phyloP scores from a whole-genome alignment of 1,284 basidiomycete species.

The Apiotrichum laibachii region DNA sequence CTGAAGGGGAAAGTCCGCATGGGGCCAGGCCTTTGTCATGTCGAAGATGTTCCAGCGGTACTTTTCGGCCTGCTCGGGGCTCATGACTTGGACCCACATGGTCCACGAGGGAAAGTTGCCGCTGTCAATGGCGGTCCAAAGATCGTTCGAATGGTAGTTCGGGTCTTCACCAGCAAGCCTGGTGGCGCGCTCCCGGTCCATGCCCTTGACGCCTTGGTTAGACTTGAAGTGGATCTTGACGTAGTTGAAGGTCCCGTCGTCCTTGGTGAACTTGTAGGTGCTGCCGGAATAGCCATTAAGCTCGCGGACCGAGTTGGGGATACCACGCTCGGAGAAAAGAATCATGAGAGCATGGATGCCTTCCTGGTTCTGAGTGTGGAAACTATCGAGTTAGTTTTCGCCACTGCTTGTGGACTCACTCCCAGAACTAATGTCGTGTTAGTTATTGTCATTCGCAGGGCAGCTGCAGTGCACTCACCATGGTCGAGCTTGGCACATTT shows the following conservation, averaged over 20 bases:
- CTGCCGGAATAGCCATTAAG: constrained; percentile 91
- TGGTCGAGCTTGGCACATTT: no score
- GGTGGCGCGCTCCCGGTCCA: constrained; percentile 50
- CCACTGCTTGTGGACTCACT: no score
- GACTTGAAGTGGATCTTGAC: constrained; percentile 74
- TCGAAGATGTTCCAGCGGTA: constrained; percentile 60
- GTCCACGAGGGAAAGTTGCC: constrained; percentile 57
- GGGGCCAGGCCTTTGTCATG: constrained; percentile 86
- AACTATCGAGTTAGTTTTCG: no score
- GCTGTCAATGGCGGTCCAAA: constrained; percentile 73
- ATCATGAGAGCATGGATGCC: no score
- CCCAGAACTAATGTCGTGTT: no score
- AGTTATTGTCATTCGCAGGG: no score
- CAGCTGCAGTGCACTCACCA: no score
- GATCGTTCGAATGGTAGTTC: constrained; percentile 70
- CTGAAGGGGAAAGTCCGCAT: constrained; percentile 78
- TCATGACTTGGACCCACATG: constrained; percentile 71
- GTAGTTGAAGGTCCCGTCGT: constrained; percentile 76
- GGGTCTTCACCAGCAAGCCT: constrained; percentile 61
- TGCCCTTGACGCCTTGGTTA: constrained; percentile 70
- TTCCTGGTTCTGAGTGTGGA: no score
- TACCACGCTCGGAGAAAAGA: constrained; percentile 70
- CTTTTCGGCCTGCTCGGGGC: constrained; percentile 68
- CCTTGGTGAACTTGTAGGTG: constrained; percentile 85
- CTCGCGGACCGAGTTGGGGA: constrained; percentile 67